A percentile compares a stretch with the other conserved stretches of the same genome.
Conservation (phyloP, 345 rosid genomes). For the Sonneratia caseolaris region DNA sequence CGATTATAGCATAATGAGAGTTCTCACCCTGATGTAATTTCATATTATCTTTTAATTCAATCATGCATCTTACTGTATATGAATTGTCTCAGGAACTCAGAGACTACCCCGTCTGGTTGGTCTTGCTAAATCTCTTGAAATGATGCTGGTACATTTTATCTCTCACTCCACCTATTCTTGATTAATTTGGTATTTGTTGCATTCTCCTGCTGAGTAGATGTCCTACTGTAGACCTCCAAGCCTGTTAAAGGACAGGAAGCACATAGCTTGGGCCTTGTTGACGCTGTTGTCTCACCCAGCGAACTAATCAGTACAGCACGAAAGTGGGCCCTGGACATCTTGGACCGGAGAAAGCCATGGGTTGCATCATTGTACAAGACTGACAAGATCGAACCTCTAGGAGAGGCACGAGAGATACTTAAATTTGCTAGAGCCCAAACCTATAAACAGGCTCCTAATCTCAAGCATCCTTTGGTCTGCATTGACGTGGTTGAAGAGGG, state of each 20-base stretch:
- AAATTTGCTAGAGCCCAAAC: constrained; percentile 81
- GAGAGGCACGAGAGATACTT: constrained; percentile 93
- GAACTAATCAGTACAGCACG: constrained; percentile 66
- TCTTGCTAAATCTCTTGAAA: constrained; percentile 75
- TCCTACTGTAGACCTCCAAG: constrained; percentile 59
- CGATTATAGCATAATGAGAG: not conserved
- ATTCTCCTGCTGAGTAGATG: not conserved
- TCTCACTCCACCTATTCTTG: not conserved
- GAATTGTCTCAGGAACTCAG: constrained; percentile 69
- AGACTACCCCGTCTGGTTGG: constrained; percentile 99
- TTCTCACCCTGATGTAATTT: not conserved
- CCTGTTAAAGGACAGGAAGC: constrained; percentile 79
- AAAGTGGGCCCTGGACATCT: constrained; percentile 74
- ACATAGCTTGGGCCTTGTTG: constrained; percentile 65
- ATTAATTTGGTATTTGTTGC: not conserved
- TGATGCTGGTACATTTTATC: constrained; percentile 72
- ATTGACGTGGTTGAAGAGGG: constrained; percentile 83
- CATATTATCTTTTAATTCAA: not conserved
- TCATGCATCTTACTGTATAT: constrained; percentile 14
- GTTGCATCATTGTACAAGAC: constrained; percentile 63
- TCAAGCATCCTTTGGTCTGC: constrained; percentile 79
- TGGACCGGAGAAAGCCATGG: constrained; percentile 75
- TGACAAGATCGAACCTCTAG: constrained; percentile 80
- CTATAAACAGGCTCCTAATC: constrained; percentile 72
- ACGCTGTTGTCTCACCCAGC: constrained; percentile 66